Percentiles rank a stretch among this genome's conserved stretches.
Conservation (phyloP, 257 asterid genomes). For the Verbascum thapsus region DNA sequence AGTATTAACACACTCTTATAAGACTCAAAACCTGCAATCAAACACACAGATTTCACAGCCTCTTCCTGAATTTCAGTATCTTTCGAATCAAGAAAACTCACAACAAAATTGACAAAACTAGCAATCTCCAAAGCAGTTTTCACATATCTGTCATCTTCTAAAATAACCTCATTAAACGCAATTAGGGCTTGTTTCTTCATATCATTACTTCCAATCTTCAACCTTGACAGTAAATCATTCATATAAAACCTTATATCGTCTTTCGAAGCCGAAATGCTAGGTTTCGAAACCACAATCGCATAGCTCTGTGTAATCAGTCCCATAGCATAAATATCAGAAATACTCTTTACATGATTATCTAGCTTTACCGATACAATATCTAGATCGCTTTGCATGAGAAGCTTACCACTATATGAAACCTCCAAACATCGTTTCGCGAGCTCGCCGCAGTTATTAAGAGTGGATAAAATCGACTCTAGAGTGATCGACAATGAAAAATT, state of each 20-base stretch:
- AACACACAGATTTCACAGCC: conserved; percentile 43
- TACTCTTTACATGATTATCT: conserved; percentile 36
- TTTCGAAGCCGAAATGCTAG: conserved; percentile 47
- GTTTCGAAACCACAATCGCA: conserved; percentile 58
- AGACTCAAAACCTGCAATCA: conserved; percentile 43
- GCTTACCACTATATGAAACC: conserved; percentile 54
- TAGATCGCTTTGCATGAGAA: conserved; percentile 64
- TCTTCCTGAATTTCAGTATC: conserved; percentile 51
- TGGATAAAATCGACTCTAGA: conserved; percentile 35
- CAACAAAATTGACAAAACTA: conserved; percentile 36
- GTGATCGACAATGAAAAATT: conserved; percentile 40
- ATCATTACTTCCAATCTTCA: conserved; percentile 50
- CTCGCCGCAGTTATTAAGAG: conserved; percentile 36
- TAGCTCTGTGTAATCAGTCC: conserved; percentile 47
- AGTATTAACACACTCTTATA: conserved; percentile 36
- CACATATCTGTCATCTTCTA: conserved; percentile 55
- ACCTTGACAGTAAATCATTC: conserved; percentile 53
- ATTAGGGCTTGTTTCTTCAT: conserved; percentile 61
- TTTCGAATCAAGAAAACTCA: conserved; percentile 50
- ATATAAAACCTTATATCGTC: conserved; percentile 57
- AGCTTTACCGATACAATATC: conserved; percentile 46
- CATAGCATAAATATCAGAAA: conserved; percentile 46
- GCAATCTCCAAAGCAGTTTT: conserved; percentile 48
- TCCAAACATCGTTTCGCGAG: conserved; percentile 43
- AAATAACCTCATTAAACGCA: conserved; percentile 47